A percentile compares a stretch with the other conserved stretches of the same genome.
These are phyloP conservation scores for Dryas octopetala DNA, from an alignment of 306 rosid species.

Conservation along the genomic window DNA sequence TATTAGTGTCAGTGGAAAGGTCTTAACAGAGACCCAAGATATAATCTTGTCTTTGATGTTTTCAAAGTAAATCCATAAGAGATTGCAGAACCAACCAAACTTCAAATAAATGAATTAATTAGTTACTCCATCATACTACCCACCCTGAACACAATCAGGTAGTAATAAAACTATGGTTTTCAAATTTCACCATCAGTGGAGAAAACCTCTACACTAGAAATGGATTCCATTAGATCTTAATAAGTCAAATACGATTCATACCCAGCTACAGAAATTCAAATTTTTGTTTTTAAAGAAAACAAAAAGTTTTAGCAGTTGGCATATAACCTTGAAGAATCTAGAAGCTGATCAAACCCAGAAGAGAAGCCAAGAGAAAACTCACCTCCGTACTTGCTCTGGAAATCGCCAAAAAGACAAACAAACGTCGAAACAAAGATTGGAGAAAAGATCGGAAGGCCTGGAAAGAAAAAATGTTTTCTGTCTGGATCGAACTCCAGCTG, in stretches of 20 bases:
- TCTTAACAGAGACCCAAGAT: neutral
- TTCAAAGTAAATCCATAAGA: neutral
- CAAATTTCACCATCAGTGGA: neutral
- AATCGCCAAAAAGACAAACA: neutral
- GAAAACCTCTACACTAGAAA: neutral
- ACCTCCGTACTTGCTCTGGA: neutral
- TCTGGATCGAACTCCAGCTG: neutral
- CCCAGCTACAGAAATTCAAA: neutral
- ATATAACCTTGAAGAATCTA: neutral
- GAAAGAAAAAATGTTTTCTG: neutral
- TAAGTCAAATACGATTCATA: neutral
- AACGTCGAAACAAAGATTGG: neutral
- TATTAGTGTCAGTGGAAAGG: neutral
- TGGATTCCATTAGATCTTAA: constrained; percentile 14
- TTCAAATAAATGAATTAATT: neutral
- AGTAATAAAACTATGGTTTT: neutral
- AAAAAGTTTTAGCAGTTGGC: neutral
- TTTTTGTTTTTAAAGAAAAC: neutral
- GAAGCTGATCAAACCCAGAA: neutral
- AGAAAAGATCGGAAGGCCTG: neutral
- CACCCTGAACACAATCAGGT: neutral
- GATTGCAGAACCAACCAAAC: neutral
- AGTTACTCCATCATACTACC: neutral
- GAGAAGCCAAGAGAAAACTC: neutral
- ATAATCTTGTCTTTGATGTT: neutral